Conservation (phyloP, 345 rosid genomes). For the Geranium brycei region DNA sequence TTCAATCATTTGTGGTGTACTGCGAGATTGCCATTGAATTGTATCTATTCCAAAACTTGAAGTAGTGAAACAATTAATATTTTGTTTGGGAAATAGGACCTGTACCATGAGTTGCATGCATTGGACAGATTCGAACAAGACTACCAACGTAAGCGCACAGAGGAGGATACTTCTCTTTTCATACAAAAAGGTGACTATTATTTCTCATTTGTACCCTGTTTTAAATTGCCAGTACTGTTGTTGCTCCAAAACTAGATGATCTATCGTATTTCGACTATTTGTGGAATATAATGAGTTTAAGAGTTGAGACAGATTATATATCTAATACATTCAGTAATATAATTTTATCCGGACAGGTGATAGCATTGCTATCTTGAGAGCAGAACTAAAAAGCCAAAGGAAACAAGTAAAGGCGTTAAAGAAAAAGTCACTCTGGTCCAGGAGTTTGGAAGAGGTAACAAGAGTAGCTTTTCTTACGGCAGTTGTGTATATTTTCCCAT, state of each 20-base stretch:
- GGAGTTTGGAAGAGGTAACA: slow-evolving; percentile 75
- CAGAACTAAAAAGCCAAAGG: slow-evolving; percentile 66
- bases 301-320: too few species aligned
- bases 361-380: slow-evolving; percentile 39
- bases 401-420: slow-evolving; percentile 62
- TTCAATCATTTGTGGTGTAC: too few species aligned
- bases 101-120: slow-evolving; percentile 66
- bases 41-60: neutral
- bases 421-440: slow-evolving; percentile 83
- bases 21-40: neutral
- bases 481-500: neutral
- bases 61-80: neutral
- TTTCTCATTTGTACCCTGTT: neutral
- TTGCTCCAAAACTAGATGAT: too few species aligned
- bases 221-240: neutral
- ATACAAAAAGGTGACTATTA: slow-evolving; percentile 35
- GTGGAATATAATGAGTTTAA: too few species aligned
- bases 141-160: slow-evolving; percentile 53
- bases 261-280: too few species aligned
- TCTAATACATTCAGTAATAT: neutral
- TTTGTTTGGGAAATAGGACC: slow-evolving; percentile 34
- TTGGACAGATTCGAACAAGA: slow-evolving; percentile 79
- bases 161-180: slow-evolving; percentile 32
- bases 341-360: slow-evolving; percentile 30
- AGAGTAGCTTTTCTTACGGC: neutral